Evolutionary conservation across 805 yeast species (phyloP).

Genomic region (Saturnispora gosingensis): DNA sequence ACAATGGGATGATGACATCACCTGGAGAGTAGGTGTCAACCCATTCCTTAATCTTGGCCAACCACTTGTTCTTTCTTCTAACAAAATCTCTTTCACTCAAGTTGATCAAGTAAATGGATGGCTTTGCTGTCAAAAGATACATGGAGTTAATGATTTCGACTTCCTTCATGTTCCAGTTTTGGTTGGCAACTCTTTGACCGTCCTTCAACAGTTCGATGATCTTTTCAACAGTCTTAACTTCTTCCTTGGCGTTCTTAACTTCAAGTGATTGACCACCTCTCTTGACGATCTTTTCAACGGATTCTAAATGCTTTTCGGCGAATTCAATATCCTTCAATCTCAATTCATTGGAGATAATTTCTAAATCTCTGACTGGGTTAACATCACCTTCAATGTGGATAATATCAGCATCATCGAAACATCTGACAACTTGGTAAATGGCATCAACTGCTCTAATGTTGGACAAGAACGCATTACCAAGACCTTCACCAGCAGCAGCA

Average conservation of each 20-base stretch:
- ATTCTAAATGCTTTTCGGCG: conserved; percentile 50
- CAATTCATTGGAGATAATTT: conserved; percentile 83
- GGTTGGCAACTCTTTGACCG: conserved; percentile 53
- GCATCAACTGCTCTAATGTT: conserved; percentile 98
- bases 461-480: conserved; percentile 94
- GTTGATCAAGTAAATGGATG: conserved; percentile 71
- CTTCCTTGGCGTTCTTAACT: conserved; percentile 56
- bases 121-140: conserved; percentile 78
- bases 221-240: conserved; percentile 46
- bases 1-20: conserved; percentile 83
- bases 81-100: conserved; percentile 63
- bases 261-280: conserved; percentile 60
- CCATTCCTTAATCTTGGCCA: conserved; percentile 52
- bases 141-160: conserved; percentile 58
- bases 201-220: conserved; percentile 55
- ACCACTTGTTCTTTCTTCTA: conserved; percentile 41
- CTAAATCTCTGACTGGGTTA: conserved; percentile 89
- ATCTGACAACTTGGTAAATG: conserved; percentile 93
- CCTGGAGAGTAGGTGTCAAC: conserved; percentile 56
- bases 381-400: conserved; percentile 97
- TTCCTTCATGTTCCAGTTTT: conserved; percentile 54
- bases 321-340: conserved; percentile 96
- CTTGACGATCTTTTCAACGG: conserved; percentile 45
- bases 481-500: conserved; percentile 94
- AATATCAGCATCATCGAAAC: conserved; percentile 96